Evolutionary conservation across 2,329 filamentous ascomycete genomes (phyloP).

Genomic region (Lasiodiplodia sp.): DNA sequence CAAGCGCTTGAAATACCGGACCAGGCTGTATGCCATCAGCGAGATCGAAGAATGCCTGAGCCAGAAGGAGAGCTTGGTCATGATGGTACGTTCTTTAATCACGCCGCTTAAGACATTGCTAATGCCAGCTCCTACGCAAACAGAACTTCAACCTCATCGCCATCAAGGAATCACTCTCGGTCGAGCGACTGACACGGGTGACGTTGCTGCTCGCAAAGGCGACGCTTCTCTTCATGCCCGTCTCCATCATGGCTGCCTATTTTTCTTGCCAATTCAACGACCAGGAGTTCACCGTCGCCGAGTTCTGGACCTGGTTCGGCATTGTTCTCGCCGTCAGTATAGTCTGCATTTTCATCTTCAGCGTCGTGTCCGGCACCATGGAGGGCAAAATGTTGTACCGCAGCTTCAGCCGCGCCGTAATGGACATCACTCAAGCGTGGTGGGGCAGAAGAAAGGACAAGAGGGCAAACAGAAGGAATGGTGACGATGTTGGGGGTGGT

Average conservation of each 20-base stretch:
- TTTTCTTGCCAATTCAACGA: conserved; percentile 72
- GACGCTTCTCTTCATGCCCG: conserved; percentile 77
- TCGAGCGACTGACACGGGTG: conserved; percentile 74
- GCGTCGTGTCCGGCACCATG: conserved; percentile 63
- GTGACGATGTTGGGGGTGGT: not conserved
- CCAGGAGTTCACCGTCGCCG: conserved; percentile 65
- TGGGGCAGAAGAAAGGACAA: conserved; percentile 7
- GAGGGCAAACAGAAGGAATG: conserved; percentile 2
- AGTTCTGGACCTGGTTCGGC: conserved; percentile 74
- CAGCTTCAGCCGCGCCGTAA: conserved; percentile 47
- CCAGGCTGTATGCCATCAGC: conserved; percentile 67
- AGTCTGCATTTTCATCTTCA: conserved; percentile 64
- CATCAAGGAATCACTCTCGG: conserved; percentile 75
- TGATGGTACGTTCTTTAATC: conserved; percentile 60
- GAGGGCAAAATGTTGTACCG: conserved; percentile 62
- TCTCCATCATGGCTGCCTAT: conserved; percentile 77
- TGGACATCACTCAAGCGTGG: conserved; percentile 26
- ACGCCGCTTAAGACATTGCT: not conserved
- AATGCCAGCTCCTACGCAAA: not conserved
- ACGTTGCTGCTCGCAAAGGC: conserved; percentile 77
- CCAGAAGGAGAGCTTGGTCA: conserved; percentile 74
- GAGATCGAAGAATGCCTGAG: conserved; percentile 69
- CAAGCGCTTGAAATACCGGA: conserved; percentile 64
- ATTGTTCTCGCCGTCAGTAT: conserved; percentile 68
- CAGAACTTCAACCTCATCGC: conserved; percentile 81